Conservation (phyloP, 768 basidiomycete species). For the Psilocybe subaeruginosa region DNA sequence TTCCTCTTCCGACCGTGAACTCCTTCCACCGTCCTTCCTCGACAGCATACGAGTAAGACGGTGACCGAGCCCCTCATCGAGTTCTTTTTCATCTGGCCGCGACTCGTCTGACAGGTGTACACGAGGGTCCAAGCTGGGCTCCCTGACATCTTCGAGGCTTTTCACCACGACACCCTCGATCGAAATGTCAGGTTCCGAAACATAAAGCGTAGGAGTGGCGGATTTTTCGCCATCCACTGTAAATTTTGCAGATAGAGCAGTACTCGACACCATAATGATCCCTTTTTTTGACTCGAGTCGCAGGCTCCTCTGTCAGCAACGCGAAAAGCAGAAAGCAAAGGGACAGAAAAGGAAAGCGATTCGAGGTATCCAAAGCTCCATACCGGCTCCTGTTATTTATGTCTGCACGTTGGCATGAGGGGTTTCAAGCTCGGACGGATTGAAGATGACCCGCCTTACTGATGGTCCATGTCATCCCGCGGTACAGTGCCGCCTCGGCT, state of each 20-base stretch:
- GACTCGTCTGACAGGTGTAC: conserved; percentile 29
- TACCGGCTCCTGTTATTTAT: background rate
- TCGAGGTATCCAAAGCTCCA: background rate
- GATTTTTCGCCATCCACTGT: conserved; percentile 19
- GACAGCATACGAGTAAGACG: conserved; percentile 35
- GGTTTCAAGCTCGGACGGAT: background rate
- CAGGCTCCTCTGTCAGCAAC: no score
- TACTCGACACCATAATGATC: background rate
- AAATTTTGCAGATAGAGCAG: background rate
- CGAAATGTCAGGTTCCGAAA: conserved; percentile 7
- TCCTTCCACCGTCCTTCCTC: conserved; percentile 9
- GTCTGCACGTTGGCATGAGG: background rate
- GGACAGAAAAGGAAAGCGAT: background rate
- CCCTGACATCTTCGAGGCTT: conserved; percentile 30
- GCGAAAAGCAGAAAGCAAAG: background rate
- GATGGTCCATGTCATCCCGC: background rate
- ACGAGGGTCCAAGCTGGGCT: conserved; percentile 41
- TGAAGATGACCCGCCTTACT: background rate
- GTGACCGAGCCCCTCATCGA: conserved; percentile 34
- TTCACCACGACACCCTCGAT: conserved; percentile 29
- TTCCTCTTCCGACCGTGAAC: conserved; percentile 14
- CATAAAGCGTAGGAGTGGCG: conserved; percentile 21
- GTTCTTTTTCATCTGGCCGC: conserved; percentile 30
- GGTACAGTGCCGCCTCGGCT: background rate
- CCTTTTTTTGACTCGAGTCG: no score